phyloP scores from a whole-genome alignment of 495 filamentous ascomycete genomes.

The Ascodesmis nigricans region DNA sequence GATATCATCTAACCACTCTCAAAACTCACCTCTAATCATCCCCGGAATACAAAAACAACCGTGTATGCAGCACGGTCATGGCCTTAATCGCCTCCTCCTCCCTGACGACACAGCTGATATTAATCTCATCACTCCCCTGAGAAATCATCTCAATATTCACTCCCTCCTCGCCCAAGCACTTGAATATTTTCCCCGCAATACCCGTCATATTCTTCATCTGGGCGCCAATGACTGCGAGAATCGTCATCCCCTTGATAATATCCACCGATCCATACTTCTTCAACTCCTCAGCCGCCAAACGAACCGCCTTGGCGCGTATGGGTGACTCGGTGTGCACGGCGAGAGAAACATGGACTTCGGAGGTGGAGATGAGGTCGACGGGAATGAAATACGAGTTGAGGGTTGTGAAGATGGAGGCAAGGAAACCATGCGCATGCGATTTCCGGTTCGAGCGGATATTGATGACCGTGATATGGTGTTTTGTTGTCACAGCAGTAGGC shows the following conservation, averaged over 20 bases:
- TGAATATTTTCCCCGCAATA: slow-evolving; percentile 74
- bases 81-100: slow-evolving; percentile 73
- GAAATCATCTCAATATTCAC: slow-evolving; percentile 97
- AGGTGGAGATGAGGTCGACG: slow-evolving; percentile 82
- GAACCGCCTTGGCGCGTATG: slow-evolving; percentile 33
- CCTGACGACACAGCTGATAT: slow-evolving; percentile 92
- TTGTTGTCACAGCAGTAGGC: slow-evolving; percentile 89
- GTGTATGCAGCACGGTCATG: slow-evolving; percentile 85
- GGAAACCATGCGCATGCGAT: slow-evolving; percentile 70
- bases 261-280: slow-evolving; percentile 62
- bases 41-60: slow-evolving; percentile 38
- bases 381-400: slow-evolving; percentile 58
- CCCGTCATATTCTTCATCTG: slow-evolving; percentile 93
- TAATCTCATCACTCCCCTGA: slow-evolving; percentile 94
- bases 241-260: slow-evolving; percentile 68
- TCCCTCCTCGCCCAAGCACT: slow-evolving; percentile 63
- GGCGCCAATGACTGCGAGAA: slow-evolving; percentile 71
- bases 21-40: not conserved
- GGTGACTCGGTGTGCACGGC: slow-evolving; percentile 54
- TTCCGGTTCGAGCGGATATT: slow-evolving; percentile 90
- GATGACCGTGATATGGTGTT: slow-evolving; percentile 75
- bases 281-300: slow-evolving; percentile 45
- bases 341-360: slow-evolving; percentile 88
- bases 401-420: slow-evolving; percentile 72
- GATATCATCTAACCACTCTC: not conserved